These are phyloP conservation scores for Linum tenue DNA, from an alignment of 345 rosid species.

Conservation along the genomic window DNA sequence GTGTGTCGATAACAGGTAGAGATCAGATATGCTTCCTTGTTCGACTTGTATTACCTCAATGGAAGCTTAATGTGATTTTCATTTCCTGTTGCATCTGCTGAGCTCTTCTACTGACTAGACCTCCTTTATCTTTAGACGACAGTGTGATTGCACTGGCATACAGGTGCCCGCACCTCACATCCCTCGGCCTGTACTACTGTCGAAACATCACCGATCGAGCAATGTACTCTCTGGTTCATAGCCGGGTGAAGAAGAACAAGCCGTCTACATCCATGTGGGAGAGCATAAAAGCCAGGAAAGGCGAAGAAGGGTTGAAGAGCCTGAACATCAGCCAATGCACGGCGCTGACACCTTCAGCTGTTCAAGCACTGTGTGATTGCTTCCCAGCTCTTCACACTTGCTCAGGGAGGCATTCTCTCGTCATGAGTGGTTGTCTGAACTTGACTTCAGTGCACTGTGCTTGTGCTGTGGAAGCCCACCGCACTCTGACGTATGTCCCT, in stretches of 20 bases:
- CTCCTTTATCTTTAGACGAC: constrained; percentile 41
- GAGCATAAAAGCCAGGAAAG: constrained; percentile 38
- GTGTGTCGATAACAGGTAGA: constrained; percentile 78
- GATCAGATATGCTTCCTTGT: not conserved
- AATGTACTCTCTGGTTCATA: constrained; percentile 70
- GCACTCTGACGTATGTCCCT: constrained; percentile 28
- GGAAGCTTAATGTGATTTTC: not conserved
- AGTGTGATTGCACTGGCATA: constrained; percentile 86
- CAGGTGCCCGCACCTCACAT: constrained; percentile 59
- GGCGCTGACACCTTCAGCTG: constrained; percentile 84
- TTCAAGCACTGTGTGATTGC: constrained; percentile 84
- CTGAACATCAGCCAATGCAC: constrained; percentile 99
- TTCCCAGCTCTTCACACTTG: constrained; percentile 97
- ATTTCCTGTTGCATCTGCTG: constrained; percentile 1
- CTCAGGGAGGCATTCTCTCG: constrained; percentile 88
- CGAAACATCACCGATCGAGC: constrained; percentile 83
- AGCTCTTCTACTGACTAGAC: not conserved
- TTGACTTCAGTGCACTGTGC: constrained; percentile 91
- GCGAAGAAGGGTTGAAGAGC: constrained; percentile 72
- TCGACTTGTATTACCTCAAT: not conserved
- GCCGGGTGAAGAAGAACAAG: constrained; percentile 65
- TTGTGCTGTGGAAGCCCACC: constrained; percentile 70
- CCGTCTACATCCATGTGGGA: constrained; percentile 34
- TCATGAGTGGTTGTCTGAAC: constrained; percentile 87
- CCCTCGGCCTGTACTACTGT: constrained; percentile 84